Evolutionary conservation across 2,329 filamentous ascomycete species (phyloP).

Genomic region (Dothideomycetes sp.): DNA sequence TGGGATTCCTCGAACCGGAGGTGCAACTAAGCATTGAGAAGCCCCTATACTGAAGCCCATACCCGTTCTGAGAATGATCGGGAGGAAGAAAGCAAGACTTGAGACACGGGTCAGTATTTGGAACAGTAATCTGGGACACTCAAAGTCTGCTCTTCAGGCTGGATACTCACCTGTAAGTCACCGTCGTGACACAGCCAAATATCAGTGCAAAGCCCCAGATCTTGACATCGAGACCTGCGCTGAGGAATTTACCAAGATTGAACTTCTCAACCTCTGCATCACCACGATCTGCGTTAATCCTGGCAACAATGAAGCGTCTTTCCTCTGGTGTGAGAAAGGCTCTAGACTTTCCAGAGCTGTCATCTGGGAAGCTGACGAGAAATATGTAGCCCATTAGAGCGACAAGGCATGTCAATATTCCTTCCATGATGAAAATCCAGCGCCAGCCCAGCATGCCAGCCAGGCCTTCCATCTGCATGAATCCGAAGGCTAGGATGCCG

Average conservation of each 20-base stretch:
- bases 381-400: conserved; percentile 29
- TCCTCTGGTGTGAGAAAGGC: conserved; percentile 33
- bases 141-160: too few relatives aligned
- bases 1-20: too few relatives aligned
- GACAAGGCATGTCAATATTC: conserved; percentile 27
- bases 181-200: conserved; percentile 55
- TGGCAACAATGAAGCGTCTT: conserved; percentile 34
- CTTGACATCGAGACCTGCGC: conserved; percentile 36
- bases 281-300: conserved; percentile 39
- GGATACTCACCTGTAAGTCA: conserved; percentile 63
- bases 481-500: conserved; percentile 25
- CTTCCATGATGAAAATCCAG: conserved; percentile 32
- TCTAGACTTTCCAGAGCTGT: conserved; percentile 25
- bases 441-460: conserved; percentile 31
- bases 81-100: conserved; percentile 71
- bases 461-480: conserved; percentile 33
- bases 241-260: conserved; percentile 34
- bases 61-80: conserved; percentile 54
- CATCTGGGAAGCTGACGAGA: conserved; percentile 35
- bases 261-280: conserved; percentile 38
- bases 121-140: too few relatives aligned
- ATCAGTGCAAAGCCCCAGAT: conserved; percentile 44
- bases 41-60: conserved; percentile 55
- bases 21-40: conserved; percentile 61
- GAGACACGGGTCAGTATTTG: too few relatives aligned